These are phyloP conservation scores for Echria macrotheca DNA, from an alignment of 495 filamentous ascomycete species.

Conservation along the genomic window DNA sequence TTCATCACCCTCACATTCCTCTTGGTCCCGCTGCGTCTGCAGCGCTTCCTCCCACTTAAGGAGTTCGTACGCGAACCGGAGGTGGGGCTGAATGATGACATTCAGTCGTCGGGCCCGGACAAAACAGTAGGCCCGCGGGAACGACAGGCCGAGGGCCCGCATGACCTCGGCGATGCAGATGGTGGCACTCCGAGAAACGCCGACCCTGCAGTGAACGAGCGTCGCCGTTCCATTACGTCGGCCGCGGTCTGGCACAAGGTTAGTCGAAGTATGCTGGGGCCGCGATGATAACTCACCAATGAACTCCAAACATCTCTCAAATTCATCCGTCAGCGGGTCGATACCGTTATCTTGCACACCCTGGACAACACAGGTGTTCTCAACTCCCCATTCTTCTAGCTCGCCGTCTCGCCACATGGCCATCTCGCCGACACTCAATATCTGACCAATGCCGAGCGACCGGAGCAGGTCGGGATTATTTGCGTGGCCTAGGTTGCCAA, in stretches of 20 bases:
- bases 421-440: conserved; percentile 90
- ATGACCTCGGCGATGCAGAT: conserved; percentile 99
- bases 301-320: conserved; percentile 81
- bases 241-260: conserved; percentile 73
- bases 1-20: conserved; percentile 27
- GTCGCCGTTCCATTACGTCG: conserved; percentile 73
- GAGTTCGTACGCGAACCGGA: conserved; percentile 62
- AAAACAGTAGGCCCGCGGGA: conserved; percentile 92
- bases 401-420: conserved; percentile 71
- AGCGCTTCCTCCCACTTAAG: conserved; percentile 89
- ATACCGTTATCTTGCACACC: conserved; percentile 95
- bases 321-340: conserved; percentile 82
- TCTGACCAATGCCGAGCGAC: conserved; percentile 75
- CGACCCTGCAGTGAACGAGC: conserved; percentile 92
- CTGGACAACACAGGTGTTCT: conserved; percentile 73
- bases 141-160: conserved; percentile 69
- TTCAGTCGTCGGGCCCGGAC: conserved; percentile 83
- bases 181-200: conserved; percentile 89
- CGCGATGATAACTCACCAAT: conserved; percentile 70
- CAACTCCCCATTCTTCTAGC: conserved; percentile 58
- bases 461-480: conserved; percentile 54
- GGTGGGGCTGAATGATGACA: conserved; percentile 59
- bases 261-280: too few relatives aligned
- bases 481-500: conserved; percentile 9
- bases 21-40: conserved; percentile 16